Conservation (phyloP, 306 rosid species). For the Comarum palustre region DNA sequence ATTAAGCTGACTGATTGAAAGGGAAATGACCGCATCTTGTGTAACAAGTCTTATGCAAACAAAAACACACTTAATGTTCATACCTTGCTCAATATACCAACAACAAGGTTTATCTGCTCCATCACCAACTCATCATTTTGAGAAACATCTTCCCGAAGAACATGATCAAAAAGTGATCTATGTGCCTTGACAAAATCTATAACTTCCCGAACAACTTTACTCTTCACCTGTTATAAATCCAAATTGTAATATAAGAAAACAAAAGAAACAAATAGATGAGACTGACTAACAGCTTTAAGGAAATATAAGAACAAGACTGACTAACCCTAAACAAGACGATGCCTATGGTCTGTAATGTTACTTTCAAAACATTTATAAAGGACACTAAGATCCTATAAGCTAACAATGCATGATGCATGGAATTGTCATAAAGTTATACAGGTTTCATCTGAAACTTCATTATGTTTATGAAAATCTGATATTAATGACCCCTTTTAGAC, state of each 20-base stretch:
- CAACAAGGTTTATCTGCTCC: slow-evolving; percentile 91
- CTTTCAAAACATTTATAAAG: background rate
- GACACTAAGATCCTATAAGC: background rate
- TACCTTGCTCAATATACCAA: slow-evolving; percentile 95
- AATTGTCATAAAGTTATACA: background rate
- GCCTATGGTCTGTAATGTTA: background rate
- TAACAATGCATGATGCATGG: background rate
- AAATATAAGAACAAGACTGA: background rate
- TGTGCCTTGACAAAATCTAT: slow-evolving; percentile 86
- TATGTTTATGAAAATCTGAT: background rate
- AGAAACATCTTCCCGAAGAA: slow-evolving; percentile 64
- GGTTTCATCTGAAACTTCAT: background rate
- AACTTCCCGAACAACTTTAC: slow-evolving; percentile 85
- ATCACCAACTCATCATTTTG: slow-evolving; percentile 66
- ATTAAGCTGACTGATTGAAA: slow-evolving; percentile 19
- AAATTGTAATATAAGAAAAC: slow-evolving; percentile 2
- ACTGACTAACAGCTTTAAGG: background rate
- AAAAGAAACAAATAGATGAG: background rate
- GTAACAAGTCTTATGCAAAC: background rate
- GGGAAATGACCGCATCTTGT: slow-evolving; percentile 14
- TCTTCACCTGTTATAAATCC: slow-evolving; percentile 60
- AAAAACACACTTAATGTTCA: slow-evolving; percentile 10
- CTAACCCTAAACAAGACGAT: too few species aligned
- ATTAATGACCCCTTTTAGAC: background rate
- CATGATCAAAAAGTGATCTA: slow-evolving; percentile 68